Evolutionary conservation across 768 basidiomycete genomes (phyloP).

Genomic region (Boletus tomentosulus): DNA sequence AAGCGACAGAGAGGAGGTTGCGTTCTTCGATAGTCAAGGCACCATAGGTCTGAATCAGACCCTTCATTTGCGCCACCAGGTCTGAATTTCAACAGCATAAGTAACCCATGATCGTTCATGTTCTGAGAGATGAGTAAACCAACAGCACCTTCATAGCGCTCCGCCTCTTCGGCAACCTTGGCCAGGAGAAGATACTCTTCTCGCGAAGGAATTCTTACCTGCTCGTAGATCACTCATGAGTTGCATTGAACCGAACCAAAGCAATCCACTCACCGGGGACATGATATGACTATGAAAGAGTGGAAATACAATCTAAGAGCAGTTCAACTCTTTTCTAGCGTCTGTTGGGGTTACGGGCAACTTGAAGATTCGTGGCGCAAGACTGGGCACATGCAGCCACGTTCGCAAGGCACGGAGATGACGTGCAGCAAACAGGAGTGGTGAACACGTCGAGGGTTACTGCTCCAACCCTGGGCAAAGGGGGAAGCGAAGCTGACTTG

Average conservation of each 20-base stretch:
- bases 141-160: conserved; percentile 75
- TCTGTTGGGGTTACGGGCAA: conserved; percentile 31
- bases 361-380: conserved; percentile 10
- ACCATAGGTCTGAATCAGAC: conserved; percentile 61
- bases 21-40: conserved; percentile 81
- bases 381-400: conserved; percentile 8
- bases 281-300: conserved; percentile 13
- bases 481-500: conserved; percentile 14
- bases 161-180: conserved; percentile 83
- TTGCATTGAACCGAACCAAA: neutral
- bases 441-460: neutral
- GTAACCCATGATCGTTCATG: neutral
- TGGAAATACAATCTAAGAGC: conserved; percentile 3
- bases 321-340: conserved; percentile 27
- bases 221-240: conserved; percentile 2
- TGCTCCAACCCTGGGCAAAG: conserved; percentile 29
- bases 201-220: conserved; percentile 32
- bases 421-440: conserved; percentile 5
- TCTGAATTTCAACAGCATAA: conserved; percentile 41
- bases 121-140: neutral
- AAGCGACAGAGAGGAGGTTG: conserved; percentile 83
- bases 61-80: conserved; percentile 75
- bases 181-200: conserved; percentile 57
- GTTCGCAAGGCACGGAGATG: conserved; percentile 14
- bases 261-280: conserved; percentile 28